phyloP scores from a whole-genome alignment of 768 basidiomycete genomes.

The Daedaleopsis sinensis region DNA sequence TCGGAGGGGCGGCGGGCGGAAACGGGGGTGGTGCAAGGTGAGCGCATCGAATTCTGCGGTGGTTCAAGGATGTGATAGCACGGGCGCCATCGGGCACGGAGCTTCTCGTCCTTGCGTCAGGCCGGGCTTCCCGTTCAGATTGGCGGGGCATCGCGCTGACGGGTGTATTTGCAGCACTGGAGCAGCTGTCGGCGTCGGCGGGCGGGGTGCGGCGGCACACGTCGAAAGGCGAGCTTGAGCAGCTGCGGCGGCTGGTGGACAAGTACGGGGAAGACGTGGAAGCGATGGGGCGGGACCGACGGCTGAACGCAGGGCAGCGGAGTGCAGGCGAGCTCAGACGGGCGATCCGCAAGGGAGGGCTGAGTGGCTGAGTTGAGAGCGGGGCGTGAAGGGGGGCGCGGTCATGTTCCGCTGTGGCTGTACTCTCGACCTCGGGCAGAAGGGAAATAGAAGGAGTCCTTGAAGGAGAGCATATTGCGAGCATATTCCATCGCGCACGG shows the following conservation, averaged over 20 bases:
- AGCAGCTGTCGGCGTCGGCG: conserved; percentile 52
- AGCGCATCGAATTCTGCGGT: conserved; percentile 22
- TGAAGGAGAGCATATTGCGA: no score
- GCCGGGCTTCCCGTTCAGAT: not conserved
- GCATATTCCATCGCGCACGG: no score
- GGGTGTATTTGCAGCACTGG: conserved; percentile 52
- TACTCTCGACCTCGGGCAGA: conserved; percentile 14
- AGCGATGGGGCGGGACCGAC: conserved; percentile 79
- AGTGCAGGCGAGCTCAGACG: conserved; percentile 77
- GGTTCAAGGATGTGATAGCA: conserved; percentile 14
- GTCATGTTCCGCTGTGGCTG: conserved; percentile 19
- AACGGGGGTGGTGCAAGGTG: conserved; percentile 44
- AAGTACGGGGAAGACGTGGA: conserved; percentile 74
- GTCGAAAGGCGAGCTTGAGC: conserved; percentile 69
- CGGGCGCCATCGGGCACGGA: not conserved
- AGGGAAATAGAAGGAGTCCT: conserved; percentile 17
- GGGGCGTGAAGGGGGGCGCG: conserved; percentile 5
- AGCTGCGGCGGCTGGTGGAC: conserved; percentile 64
- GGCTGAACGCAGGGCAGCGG: conserved; percentile 81
- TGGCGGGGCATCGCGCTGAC: conserved; percentile 18
- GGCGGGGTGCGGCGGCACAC: conserved; percentile 48
- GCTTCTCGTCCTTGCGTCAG: conserved; percentile 11
- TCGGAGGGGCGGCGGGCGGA: conserved; percentile 21
- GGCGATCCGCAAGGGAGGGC: conserved; percentile 59
- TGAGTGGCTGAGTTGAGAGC: conserved; percentile 32